Conservation (phyloP, 2,329 filamentous ascomycete species). For the Sporothrix pseudoabietina region DNA sequence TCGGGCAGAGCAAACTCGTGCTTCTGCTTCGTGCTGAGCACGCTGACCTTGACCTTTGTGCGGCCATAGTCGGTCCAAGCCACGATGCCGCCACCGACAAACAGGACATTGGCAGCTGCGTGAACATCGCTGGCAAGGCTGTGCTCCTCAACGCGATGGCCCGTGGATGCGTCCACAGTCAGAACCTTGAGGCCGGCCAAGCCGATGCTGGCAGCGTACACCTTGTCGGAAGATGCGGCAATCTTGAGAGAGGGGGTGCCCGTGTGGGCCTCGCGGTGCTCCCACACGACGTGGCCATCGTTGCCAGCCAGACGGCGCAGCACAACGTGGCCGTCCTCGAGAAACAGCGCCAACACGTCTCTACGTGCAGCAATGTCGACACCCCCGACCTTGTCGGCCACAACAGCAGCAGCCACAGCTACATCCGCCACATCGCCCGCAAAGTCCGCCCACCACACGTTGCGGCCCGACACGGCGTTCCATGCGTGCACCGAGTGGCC, state of each 20-base stretch:
- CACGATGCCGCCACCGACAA: slow-evolving; percentile 74
- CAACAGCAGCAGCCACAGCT: slow-evolving; percentile 62
- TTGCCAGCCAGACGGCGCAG: slow-evolving; percentile 73
- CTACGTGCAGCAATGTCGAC: slow-evolving; percentile 47
- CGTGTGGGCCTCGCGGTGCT: slow-evolving; percentile 59
- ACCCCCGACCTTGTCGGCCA: slow-evolving; percentile 51
- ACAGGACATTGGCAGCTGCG: slow-evolving; percentile 65
- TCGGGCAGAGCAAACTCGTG: slow-evolving; percentile 42
- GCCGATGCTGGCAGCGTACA: slow-evolving; percentile 79
- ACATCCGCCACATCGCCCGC: slow-evolving; percentile 65
- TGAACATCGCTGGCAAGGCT: slow-evolving; percentile 72
- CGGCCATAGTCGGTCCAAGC: slow-evolving; percentile 70
- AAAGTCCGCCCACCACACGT: slow-evolving; percentile 71
- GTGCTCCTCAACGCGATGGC: slow-evolving; percentile 71
- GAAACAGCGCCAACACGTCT: slow-evolving; percentile 30
- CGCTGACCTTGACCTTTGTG: slow-evolving; percentile 68
- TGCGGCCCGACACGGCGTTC: slow-evolving; percentile 79
- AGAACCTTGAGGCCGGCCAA: slow-evolving; percentile 74
- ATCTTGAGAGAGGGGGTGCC: slow-evolving; percentile 71
- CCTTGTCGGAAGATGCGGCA: slow-evolving; percentile 66
- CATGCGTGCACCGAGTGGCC: slow-evolving; percentile 74
- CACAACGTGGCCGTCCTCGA: slow-evolving; percentile 47
- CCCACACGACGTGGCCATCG: slow-evolving; percentile 77
- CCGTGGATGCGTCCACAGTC: slow-evolving; percentile 71
- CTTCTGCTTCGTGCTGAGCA: slow-evolving; percentile 62